phyloP scores from a whole-genome alignment of 768 basidiomycete species.

The Gloeophyllum trabeum region DNA sequence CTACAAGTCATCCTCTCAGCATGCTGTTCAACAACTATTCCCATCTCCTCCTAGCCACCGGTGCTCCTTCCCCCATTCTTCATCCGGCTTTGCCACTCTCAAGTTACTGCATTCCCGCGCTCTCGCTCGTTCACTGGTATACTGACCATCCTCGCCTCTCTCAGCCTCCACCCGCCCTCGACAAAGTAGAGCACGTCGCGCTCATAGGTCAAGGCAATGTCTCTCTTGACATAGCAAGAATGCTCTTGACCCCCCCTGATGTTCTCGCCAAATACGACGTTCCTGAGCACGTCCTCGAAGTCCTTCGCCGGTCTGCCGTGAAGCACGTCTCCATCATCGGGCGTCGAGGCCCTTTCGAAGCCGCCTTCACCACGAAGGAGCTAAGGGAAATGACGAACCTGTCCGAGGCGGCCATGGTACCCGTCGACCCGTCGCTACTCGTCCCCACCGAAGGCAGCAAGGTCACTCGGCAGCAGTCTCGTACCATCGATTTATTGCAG shows the following conservation, averaged over 20 bases:
- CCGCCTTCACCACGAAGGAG: conserved; percentile 89
- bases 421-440: conserved; percentile 38
- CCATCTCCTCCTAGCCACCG: conserved; percentile 79
- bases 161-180: conserved; percentile 44
- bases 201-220: conserved; percentile 95
- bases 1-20: conserved; percentile 45
- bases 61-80: conserved; percentile 57
- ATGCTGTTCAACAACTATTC: conserved; percentile 66
- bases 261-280: conserved; percentile 66
- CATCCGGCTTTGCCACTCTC: conserved; percentile 41
- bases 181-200: conserved; percentile 58
- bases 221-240: conserved; percentile 83
- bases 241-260: conserved; percentile 65
- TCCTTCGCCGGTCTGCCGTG: conserved; percentile 50
- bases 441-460: conserved; percentile 19
- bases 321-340: conserved; percentile 76
- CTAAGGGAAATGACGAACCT: conserved; percentile 68
- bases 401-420: conserved; percentile 56
- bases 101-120: conserved; percentile 53
- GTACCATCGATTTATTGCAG: conserved; percentile 51
- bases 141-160: conserved; percentile 76
- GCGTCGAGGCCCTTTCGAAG: conserved; percentile 80
- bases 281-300: conserved; percentile 59
- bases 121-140: conserved; percentile 92
- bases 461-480: conserved; percentile 52